Percentiles rank a stretch among this genome's conserved stretches.
phyloP scores from a whole-genome alignment of 371 early-diverging fungal genomes.

The Zychaea mexicana region DNA sequence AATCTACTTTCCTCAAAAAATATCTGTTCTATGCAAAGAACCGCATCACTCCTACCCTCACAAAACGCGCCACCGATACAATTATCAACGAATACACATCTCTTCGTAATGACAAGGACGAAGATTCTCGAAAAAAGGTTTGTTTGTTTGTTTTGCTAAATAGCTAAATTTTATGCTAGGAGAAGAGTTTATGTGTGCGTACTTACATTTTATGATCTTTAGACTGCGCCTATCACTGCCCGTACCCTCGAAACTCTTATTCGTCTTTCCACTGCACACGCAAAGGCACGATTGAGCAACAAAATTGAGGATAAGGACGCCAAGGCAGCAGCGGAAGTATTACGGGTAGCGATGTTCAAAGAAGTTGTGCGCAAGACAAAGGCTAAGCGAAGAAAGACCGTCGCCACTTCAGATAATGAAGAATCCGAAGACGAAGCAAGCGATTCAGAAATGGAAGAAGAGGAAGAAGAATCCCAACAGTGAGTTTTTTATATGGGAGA shows the following conservation, averaged over 20 bases:
- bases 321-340: slow-evolving; percentile 79
- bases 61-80: slow-evolving; percentile 74
- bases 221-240: slow-evolving; percentile 92
- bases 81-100: slow-evolving; percentile 83
- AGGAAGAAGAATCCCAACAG: slow-evolving; percentile 6
- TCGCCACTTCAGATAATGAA: slow-evolving; percentile 41
- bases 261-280: slow-evolving; percentile 98
- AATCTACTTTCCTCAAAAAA: slow-evolving; percentile 79
- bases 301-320: slow-evolving; percentile 89
- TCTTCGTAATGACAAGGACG: slow-evolving; percentile 66
- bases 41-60: slow-evolving; percentile 71
- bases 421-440: slow-evolving; percentile 18
- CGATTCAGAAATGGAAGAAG: slow-evolving; percentile 30
- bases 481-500: no score
- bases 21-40: slow-evolving; percentile 87
- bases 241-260: slow-evolving; percentile 99
- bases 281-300: slow-evolving; percentile 90
- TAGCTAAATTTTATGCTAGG: not conserved
- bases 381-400: slow-evolving; percentile 50
- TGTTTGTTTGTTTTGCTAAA: not conserved
- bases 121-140: slow-evolving; percentile 59
- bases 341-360: slow-evolving; percentile 93
- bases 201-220: not conserved
- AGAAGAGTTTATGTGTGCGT: not conserved
- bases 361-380: slow-evolving; percentile 70